phyloP scores from a whole-genome alignment of 2,329 filamentous ascomycete genomes.

The Ascochyta clinopodiicola region DNA sequence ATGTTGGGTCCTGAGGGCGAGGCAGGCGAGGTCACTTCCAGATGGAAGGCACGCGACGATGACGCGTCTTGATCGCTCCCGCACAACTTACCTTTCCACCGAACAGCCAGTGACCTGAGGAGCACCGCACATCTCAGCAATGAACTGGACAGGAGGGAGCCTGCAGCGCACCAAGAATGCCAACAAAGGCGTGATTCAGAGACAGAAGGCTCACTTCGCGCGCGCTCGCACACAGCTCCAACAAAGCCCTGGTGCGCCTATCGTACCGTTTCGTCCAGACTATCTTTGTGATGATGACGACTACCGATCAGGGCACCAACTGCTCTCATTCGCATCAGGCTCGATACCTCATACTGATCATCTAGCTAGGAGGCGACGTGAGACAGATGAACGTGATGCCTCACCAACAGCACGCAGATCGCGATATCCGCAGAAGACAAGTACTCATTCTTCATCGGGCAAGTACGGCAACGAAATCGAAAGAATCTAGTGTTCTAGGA shows the following conservation, averaged over 20 bases:
- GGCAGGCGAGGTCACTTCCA: neutral
- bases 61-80: neutral
- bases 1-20: neutral
- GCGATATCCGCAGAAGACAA: neutral
- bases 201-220: conserved; percentile 57
- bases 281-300: conserved; percentile 26
- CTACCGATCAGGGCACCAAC: conserved; percentile 7
- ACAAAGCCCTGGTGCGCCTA: conserved; percentile 20
- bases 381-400: neutral
- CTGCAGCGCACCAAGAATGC: conserved; percentile 48
- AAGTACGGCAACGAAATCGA: neutral
- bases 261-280: conserved; percentile 32
- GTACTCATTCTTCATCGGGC: neutral
- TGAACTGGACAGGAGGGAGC: conserved; percentile 60
- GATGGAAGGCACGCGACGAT: conserved; percentile 15
- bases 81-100: neutral
- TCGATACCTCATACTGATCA: conserved; percentile 21
- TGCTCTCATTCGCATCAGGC: conserved; percentile 14
- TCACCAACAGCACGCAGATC: neutral
- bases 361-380: conserved; percentile 3
- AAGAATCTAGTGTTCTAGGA: neutral
- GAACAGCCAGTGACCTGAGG: neutral
- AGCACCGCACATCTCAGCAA: conserved; percentile 20
- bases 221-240: conserved; percentile 46
- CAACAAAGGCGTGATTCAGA: conserved; percentile 45